Percentiles rank a stretch among this genome's conserved stretches.
Evolutionary conservation across 2,329 filamentous ascomycete species (phyloP).

Genomic region (Clarireedia paspali): DNA sequence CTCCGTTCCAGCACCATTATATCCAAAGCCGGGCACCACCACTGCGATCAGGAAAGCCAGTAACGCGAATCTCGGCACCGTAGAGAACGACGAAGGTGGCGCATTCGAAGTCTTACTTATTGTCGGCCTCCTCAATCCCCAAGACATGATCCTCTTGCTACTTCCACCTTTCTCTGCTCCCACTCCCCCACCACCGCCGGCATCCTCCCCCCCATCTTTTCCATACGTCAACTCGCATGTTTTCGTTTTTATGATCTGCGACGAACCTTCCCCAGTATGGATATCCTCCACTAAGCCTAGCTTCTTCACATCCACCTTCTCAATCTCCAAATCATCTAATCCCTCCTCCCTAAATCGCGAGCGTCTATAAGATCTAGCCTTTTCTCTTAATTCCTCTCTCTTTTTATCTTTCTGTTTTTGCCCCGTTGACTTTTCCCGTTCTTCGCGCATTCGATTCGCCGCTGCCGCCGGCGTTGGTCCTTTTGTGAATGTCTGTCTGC

Average conservation of each 20-base stretch:
- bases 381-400: neutral
- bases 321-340: constrained; percentile 20
- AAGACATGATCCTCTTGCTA: neutral
- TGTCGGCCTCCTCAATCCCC: constrained; percentile 27
- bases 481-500: neutral
- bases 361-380: neutral
- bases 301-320: constrained; percentile 3
- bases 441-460: neutral
- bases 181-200: neutral
- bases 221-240: neutral
- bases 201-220: neutral
- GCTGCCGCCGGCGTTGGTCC: neutral
- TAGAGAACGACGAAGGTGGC: constrained; percentile 35
- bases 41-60: constrained; percentile 43
- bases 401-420: neutral
- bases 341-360: constrained; percentile 21
- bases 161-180: constrained; percentile 4
- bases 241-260: neutral
- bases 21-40: constrained; percentile 39
- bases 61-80: constrained; percentile 39
- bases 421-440: neutral
- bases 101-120: constrained; percentile 38
- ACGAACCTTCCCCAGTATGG: neutral
- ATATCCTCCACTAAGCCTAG: neutral
- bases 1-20: constrained; percentile 31